phyloP scores from a whole-genome alignment of 768 basidiomycete species.

The Termitomyces sp. region DNA sequence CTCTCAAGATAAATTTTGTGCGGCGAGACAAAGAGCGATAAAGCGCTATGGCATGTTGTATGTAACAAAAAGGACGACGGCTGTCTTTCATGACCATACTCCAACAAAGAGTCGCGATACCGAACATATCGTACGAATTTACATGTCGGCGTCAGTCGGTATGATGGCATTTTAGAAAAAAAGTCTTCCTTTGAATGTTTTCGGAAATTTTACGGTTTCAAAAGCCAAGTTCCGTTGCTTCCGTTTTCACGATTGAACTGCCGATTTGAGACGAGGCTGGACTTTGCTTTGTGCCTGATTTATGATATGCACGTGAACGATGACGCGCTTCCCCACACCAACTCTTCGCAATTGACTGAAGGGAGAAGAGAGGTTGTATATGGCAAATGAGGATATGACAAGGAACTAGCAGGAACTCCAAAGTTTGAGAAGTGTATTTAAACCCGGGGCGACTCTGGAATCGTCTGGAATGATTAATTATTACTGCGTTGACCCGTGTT shows the following conservation, averaged over 20 bases:
- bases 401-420: background rate
- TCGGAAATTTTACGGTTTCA: background rate
- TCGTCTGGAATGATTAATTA: conserved; percentile 13
- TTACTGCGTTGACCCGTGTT: conserved; percentile 14
- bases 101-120: no score
- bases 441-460: conserved; percentile 1
- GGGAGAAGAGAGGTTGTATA: no score
- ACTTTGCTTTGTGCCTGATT: background rate
- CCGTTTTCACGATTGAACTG: background rate
- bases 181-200: background rate
- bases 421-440: background rate
- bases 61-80: no score
- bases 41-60: no score
- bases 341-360: no score
- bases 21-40: no score
- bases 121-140: no score
- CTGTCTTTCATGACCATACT: no score
- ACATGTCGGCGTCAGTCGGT: background rate
- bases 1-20: no score
- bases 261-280: background rate
- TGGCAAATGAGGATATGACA: background rate
- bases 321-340: conserved; percentile 11
- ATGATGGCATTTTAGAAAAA: background rate
- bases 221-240: background rate
- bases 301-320: conserved; percentile 4